Base-by-base conservation (phyloP, 2,329 filamentous ascomycete genomes). In the Talaromyces amestolkiae region DNA sequence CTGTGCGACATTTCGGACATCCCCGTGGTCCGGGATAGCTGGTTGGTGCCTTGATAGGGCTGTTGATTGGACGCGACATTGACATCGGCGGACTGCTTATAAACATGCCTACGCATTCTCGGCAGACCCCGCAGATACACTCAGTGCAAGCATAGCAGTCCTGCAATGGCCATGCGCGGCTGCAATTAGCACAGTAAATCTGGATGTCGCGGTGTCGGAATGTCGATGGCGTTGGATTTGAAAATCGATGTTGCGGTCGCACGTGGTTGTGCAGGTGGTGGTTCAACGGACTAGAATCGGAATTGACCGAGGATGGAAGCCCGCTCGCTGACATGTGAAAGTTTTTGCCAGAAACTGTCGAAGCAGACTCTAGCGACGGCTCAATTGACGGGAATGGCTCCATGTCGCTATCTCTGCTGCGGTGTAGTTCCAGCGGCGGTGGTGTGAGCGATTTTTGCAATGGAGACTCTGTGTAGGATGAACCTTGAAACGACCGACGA, bases 111-210 rank as follows among this genome's bases (percentile, higher is more conserved):
- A 97, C 92, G 73, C 94, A 98, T 66, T 92, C 88, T 69, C 89
- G 87, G 77, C 95, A 98, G 59, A 98, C 85, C 17, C 93, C 94
- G 75, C 92, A 96, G 69, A 98, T 96, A 77, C 95, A 98, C 77
- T 97, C 93, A 1, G 93, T 97, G 77, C 94, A 98, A 24, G 94
- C 94, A 74, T 93, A 97, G 39, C 92, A 95, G 72, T 94, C 91
- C 72, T 88, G 89, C 31, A 98, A 81, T 11, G 89, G 81, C 61
- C 90, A 93, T 19, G 93, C 83, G 43, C 89, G 87, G 69, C 91
- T 88, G 74, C 94, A 98, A 58, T 90, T 91, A 22, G 93, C 91
- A 76, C 94, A 98, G 76, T 96, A 97, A 49, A 98, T 96, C 75
- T 96, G 91, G 3, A 94, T 90, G 11, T 81, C 79, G 65, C 74